These are phyloP conservation scores for Fabrea salina DNA, from an alignment of 169 alveolate genomes.

Conservation along the genomic window DNA sequence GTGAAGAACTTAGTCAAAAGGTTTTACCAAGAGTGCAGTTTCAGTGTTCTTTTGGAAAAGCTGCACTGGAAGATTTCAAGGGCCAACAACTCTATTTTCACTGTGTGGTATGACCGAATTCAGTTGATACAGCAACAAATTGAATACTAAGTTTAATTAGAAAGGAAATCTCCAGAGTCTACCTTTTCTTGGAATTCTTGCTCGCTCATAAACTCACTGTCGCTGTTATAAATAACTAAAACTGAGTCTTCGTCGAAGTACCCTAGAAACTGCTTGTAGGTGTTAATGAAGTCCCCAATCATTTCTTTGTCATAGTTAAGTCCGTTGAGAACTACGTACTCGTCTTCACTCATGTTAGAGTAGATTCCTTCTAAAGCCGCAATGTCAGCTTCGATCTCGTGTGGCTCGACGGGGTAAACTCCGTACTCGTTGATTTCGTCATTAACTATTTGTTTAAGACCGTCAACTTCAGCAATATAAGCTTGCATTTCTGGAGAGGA, in stretches of 20 bases:
- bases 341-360: neutral
- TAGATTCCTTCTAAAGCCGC: neutral
- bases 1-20: constrained; percentile 78
- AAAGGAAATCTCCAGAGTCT: neutral
- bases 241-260: neutral
- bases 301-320: neutral
- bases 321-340: neutral
- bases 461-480: neutral
- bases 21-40: constrained; percentile 45
- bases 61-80: neutral
- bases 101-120: constrained; percentile 32
- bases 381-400: neutral
- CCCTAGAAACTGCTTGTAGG: neutral
- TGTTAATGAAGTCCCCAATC: neutral
- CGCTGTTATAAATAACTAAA: neutral
- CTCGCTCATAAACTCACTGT: neutral
- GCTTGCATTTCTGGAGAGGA: too few species aligned
- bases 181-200: neutral
- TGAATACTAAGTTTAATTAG: neutral
- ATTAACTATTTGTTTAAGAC: neutral
- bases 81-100: constrained; percentile 26
- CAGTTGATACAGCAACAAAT: constrained; percentile 30
- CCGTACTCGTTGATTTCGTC: neutral
- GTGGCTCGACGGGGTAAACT: neutral
- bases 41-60: constrained; percentile 5